Evolutionary conservation across 495 filamentous ascomycete genomes (phyloP).

Genomic region (Collariella sp.): DNA sequence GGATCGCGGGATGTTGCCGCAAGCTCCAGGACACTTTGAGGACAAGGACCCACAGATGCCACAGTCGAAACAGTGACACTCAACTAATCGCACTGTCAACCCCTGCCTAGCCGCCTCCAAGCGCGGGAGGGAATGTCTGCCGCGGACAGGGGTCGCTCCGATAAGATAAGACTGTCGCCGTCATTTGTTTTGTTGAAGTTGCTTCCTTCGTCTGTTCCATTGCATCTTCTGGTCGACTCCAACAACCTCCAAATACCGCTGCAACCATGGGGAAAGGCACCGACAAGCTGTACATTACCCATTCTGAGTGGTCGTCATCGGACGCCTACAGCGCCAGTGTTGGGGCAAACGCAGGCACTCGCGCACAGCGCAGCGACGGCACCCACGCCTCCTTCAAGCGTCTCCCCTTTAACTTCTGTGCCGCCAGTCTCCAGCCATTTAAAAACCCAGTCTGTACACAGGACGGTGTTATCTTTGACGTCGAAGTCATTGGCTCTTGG

Average conservation of each 20-base stretch:
- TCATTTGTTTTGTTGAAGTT: too few species aligned
- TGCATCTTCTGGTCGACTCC: neutral
- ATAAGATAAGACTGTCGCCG: too few species aligned
- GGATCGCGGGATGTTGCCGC: constrained; percentile 6
- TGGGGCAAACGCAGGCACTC: constrained; percentile 58
- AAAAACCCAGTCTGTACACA: constrained; percentile 74
- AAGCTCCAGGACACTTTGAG: constrained; percentile 7
- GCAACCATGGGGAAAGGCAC: constrained; percentile 45
- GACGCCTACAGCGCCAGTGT: constrained; percentile 73
- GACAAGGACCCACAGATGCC: neutral
- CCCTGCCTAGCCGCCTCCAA: too few species aligned
- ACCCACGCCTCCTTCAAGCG: constrained; percentile 66
- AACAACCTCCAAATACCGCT: neutral
- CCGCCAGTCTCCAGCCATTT: constrained; percentile 88
- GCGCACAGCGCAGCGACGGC: constrained; percentile 35
- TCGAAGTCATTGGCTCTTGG: constrained; percentile 83
- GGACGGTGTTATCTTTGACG: constrained; percentile 73
- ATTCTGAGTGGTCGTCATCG: constrained; percentile 89
- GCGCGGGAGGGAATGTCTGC: too few species aligned
- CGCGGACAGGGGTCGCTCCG: too few species aligned
- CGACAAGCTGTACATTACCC: constrained; percentile 85
- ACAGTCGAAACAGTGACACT: neutral
- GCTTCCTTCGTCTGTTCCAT: neutral
- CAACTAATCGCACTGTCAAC: neutral
- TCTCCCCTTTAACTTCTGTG: constrained; percentile 97